Evolutionary conservation across 2,329 filamentous ascomycete genomes (phyloP), one percentile per base, ranked within the genome.

Genomic region (Penicillium sp.): DNA sequence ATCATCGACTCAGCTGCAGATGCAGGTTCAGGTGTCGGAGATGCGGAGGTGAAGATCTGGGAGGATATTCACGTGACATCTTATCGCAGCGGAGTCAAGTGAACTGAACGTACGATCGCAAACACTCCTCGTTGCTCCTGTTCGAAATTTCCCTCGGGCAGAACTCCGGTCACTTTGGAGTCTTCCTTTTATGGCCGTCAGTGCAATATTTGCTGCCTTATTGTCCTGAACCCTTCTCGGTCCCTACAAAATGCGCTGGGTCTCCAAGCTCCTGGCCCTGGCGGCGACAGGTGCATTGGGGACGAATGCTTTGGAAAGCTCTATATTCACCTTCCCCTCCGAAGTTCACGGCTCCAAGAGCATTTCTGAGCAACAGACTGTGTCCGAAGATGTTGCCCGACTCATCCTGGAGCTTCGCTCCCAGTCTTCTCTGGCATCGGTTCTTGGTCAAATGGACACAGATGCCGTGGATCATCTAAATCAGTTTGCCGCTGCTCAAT

Each of bases 401-500:
- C 58, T 63, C n/a, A 60, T 74, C 40, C 49, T 74, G 42, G 62
- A 69, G 72, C 58, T 73, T 73, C 59, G 76, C 72, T 52, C 73
- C 74, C 54, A 73, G 71, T 55, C 70, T 71, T 58, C 73, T 68
- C 62, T 76, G 73, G 57, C 69, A 75, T 42, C 74, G 69, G 45
- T 57, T 24, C 55, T 71, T 27, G 61, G 64, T 22, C 55, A 53
- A 32, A 61, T 66, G 40, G 70, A 76, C 47, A 74, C 79, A 34
- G 68, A 69, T 29, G 75, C 78, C 7, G 66, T 87, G 31, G 69
- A 73, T 40, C 69, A 79, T 55, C 71, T 89, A 59, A 80, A 81
- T 59, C 69, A 70, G 40, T 86, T 81, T 64, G 83, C 81, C 51
- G 79, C 77, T 51, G 61, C 69, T 24, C 66, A 76, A 6, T 56